phyloP scores from a whole-genome alignment of 2,329 filamentous ascomycete species.

The Boeremia lycopersici region DNA sequence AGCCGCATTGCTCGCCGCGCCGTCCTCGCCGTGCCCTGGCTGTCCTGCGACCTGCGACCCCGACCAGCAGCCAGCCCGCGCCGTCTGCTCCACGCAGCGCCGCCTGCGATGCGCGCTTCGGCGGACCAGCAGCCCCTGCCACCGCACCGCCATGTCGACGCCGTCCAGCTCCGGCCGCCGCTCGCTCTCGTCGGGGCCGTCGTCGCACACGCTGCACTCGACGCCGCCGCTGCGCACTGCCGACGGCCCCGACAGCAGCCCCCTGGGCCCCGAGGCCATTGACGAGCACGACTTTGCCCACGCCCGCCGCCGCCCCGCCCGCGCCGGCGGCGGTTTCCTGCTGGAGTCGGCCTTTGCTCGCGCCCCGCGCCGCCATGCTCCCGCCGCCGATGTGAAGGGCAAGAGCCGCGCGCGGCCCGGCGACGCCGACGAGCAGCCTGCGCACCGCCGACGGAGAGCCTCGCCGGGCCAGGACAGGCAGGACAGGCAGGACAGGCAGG shows the following conservation, averaged over 20 bases:
- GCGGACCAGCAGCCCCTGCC: constrained; percentile 31
- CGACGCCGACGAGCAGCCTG: constrained; percentile 43
- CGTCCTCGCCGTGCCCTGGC: constrained; percentile 4
- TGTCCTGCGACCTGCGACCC: neutral
- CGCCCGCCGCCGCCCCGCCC: constrained; percentile 37
- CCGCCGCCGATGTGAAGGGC: constrained; percentile 41
- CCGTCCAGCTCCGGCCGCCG: constrained; percentile 43
- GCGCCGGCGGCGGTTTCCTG: constrained; percentile 53
- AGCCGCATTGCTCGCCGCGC: neutral
- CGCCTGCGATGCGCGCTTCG: constrained; percentile 36
- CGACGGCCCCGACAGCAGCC: constrained; percentile 9
- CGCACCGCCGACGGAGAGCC: constrained; percentile 30
- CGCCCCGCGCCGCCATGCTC: constrained; percentile 27
- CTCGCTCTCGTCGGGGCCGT: constrained; percentile 38
- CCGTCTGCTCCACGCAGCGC: neutral
- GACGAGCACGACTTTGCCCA: constrained; percentile 42
- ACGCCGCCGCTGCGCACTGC: constrained; percentile 7
- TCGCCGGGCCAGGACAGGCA: constrained; percentile 18
- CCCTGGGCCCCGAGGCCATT: constrained; percentile 31
- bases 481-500: neutral
- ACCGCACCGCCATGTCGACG: constrained; percentile 35
- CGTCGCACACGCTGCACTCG: constrained; percentile 43
- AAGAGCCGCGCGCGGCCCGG: constrained; percentile 47
- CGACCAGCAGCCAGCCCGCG: neutral
- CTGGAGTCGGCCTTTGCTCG: constrained; percentile 51